A percentile compares a stretch with the other conserved stretches of the same genome.
phyloP scores from a whole-genome alignment of 441 rosid species.

The Eruca vesicaria region DNA sequence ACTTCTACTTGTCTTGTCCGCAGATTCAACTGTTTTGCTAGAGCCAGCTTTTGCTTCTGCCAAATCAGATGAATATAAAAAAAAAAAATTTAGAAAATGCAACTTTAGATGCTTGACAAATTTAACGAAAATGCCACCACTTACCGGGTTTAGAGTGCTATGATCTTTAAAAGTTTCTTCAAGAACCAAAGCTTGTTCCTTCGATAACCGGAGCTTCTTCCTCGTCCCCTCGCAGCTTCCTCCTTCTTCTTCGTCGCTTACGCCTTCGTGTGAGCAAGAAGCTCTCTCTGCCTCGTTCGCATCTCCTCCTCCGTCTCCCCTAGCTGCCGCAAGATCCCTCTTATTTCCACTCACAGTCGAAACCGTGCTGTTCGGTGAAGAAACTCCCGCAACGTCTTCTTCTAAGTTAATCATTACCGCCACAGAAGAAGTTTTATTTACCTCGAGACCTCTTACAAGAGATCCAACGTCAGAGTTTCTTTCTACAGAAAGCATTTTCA shows the following conservation, averaged over 20 bases:
- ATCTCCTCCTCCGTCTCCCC: conserved; percentile 31
- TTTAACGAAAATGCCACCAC: conserved; percentile 38
- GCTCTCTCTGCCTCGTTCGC: conserved; percentile 60
- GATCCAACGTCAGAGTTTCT: conserved; percentile 39
- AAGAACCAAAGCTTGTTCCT: conserved; percentile 61
- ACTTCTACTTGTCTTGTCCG: conserved; percentile 88
- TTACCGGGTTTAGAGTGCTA: conserved; percentile 77
- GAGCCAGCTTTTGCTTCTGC: conserved; percentile 77
- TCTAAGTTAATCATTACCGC: conserved; percentile 40
- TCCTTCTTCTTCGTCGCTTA: conserved; percentile 28
- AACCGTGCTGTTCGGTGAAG: conserved; percentile 81
- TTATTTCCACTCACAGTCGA: conserved; percentile 74
- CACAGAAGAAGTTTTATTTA: conserved; percentile 48
- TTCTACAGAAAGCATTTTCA: conserved; percentile 28
- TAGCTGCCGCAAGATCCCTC: conserved; percentile 59
- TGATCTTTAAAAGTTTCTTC: conserved; percentile 79
- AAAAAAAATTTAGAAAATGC: background rate
- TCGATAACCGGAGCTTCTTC: conserved; percentile 26
- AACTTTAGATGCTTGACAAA: background rate
- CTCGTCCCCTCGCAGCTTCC: conserved; percentile 26
- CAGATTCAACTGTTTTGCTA: conserved; percentile 71
- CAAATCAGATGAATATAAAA: background rate
- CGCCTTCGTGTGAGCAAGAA: conserved; percentile 44
- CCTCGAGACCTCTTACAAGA: conserved; percentile 54
- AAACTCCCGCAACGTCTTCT: conserved; percentile 60